Evolutionary conservation across 768 basidiomycete species (phyloP).

Genomic region (Chiua virens): DNA sequence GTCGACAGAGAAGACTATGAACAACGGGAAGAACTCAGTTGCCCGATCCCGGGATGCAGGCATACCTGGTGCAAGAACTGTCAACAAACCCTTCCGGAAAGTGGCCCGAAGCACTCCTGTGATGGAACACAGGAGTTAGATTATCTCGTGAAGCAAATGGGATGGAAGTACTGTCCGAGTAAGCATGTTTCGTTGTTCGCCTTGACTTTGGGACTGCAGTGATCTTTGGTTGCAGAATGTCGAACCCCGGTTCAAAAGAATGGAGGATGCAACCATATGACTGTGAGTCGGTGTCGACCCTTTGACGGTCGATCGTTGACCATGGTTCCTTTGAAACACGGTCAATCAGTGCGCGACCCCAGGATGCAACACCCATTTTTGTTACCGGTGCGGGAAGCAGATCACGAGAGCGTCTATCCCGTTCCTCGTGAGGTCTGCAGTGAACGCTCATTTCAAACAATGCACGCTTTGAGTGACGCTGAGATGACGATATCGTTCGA

Average conservation of each 20-base stretch:
- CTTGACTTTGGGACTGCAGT: neutral
- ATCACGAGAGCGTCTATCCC: conserved; percentile 40
- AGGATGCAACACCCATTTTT: conserved; percentile 58
- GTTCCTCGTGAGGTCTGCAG: conserved; percentile 31
- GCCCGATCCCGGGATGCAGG: conserved; percentile 48
- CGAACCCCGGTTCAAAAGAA: conserved; percentile 50
- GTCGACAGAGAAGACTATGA: conserved; percentile 52
- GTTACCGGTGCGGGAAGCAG: conserved; percentile 49
- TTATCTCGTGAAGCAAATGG: conserved; percentile 46
- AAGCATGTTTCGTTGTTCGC: conserved; percentile 7
- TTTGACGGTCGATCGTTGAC: neutral
- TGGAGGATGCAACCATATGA: conserved; percentile 61
- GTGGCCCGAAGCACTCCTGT: conserved; percentile 49
- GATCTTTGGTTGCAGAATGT: conserved; percentile 31
- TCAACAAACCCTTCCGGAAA: conserved; percentile 36
- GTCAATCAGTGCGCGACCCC: conserved; percentile 47
- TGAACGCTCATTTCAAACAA: conserved; percentile 34
- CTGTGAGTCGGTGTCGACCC: conserved; percentile 42
- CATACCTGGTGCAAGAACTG: conserved; percentile 63
- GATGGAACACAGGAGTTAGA: conserved; percentile 56
- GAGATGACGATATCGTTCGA: too few relatives aligned
- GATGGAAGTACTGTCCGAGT: conserved; percentile 68
- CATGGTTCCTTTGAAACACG: neutral
- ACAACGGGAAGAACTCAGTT: conserved; percentile 40
- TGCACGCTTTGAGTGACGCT: conserved; percentile 36